Conservation (phyloP, 208 protist species). For the Trypanosomatidae sp. region DNA sequence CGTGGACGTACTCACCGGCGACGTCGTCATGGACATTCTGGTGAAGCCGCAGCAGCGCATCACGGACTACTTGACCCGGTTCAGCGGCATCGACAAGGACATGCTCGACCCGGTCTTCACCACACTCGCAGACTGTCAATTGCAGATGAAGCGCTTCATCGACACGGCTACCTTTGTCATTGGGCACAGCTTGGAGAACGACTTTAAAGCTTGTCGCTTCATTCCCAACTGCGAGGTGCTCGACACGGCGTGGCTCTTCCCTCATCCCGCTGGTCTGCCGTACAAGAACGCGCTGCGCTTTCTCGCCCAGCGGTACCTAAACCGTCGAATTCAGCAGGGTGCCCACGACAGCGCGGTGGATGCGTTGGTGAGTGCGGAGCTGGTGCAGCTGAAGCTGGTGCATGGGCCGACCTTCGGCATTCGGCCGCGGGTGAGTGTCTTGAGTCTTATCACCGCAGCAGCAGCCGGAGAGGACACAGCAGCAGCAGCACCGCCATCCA, state of each 20-base stretch:
- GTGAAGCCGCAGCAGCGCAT: constrained; percentile 78
- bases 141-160: constrained; percentile 50
- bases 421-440: constrained; percentile 51
- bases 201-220: constrained; percentile 89
- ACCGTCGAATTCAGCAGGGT: constrained; percentile 80
- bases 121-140: constrained; percentile 76
- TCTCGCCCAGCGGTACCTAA: constrained; percentile 79
- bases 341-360: constrained; percentile 86
- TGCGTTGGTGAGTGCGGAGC: constrained; percentile 71
- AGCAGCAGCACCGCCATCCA: too few species aligned
- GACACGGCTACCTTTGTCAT: constrained; percentile 84
- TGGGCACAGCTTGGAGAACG: constrained; percentile 94
- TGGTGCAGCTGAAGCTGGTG: constrained; percentile 80
- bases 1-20: constrained; percentile 57
- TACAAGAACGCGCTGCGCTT: constrained; percentile 85
- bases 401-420: constrained; percentile 78
- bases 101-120: constrained; percentile 70
- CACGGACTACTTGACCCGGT: constrained; percentile 88
- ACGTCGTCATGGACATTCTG: constrained; percentile 85
- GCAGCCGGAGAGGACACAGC: too few species aligned
- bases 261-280: constrained; percentile 79
- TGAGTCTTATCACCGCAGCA: constrained; percentile 39
- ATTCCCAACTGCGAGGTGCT: constrained; percentile 83
- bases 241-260: constrained; percentile 90
- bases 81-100: constrained; percentile 86